Evolutionary conservation across 306 rosid genomes (phyloP).

Genomic region (Vigna radiata): DNA sequence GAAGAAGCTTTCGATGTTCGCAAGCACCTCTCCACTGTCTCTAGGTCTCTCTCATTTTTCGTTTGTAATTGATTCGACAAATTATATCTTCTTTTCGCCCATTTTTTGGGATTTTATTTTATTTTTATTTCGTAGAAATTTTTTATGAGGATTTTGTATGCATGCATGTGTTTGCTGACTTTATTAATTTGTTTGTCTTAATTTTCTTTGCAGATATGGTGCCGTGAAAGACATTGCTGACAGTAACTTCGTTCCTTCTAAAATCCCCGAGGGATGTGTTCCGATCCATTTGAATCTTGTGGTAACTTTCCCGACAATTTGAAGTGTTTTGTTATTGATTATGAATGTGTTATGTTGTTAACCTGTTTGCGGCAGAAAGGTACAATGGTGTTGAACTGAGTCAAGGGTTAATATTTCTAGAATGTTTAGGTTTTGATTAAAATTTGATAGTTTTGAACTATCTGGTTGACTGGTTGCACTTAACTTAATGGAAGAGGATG

Average conservation of each 20-base stretch:
- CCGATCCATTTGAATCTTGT: constrained; percentile 92
- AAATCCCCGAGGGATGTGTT: constrained; percentile 71
- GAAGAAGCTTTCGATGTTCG: constrained; percentile 70
- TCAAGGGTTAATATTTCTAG: constrained; percentile 26
- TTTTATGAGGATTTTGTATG: background rate
- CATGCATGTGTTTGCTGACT: background rate
- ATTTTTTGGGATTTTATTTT: background rate
- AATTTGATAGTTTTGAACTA: constrained; percentile 2
- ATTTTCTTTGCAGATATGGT: constrained; percentile 68
- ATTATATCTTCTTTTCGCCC: background rate
- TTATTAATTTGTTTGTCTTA: constrained; percentile 8
- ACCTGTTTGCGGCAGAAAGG: constrained; percentile 15
- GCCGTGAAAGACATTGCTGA: constrained; percentile 57
- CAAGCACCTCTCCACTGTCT: constrained; percentile 74
- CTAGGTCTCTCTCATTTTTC: constrained; percentile 56
- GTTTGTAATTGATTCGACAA: background rate
- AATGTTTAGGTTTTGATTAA: constrained; percentile 7
- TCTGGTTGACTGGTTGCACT: constrained; percentile 12
- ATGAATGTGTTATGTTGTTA: constrained; percentile 42
- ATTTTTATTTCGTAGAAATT: background rate
- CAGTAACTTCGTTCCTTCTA: constrained; percentile 52
- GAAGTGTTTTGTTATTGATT: background rate
- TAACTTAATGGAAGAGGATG: background rate
- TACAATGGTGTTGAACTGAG: background rate
- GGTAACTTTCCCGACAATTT: constrained; percentile 59